A percentile compares a stretch with the other conserved stretches of the same genome.
These are phyloP conservation scores for Thermomucor indicae-seudaticae DNA, from an alignment of 371 early-diverging fungal species.

Conservation along the genomic window DNA sequence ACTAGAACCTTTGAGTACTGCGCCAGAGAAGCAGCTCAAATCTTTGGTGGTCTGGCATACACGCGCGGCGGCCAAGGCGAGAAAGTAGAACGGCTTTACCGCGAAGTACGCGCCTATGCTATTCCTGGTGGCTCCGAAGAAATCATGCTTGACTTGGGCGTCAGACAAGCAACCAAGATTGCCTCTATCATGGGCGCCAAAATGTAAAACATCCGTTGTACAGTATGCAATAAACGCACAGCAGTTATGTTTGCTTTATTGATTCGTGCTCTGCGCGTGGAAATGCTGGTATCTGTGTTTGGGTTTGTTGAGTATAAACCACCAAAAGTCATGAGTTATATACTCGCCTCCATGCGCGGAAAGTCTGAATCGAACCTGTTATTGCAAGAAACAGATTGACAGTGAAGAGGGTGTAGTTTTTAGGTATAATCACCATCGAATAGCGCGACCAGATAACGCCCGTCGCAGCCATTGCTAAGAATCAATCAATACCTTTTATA, in stretches of 20 bases:
- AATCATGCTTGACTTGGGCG: constrained; percentile 70
- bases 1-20: constrained; percentile 87
- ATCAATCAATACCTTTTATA: too few relatives aligned
- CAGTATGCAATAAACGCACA: too few relatives aligned
- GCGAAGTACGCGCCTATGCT: constrained; percentile 85
- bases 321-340: too few relatives aligned
- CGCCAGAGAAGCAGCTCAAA: constrained; percentile 88
- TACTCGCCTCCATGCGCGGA: too few relatives aligned
- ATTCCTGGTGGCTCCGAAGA: constrained; percentile 76
- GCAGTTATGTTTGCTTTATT: too few relatives aligned
- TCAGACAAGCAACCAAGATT: constrained; percentile 63
- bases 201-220: too few relatives aligned
- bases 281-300: too few relatives aligned
- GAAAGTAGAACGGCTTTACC: constrained; percentile 81
- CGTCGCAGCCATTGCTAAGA: constrained; percentile 88
- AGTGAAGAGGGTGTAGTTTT: constrained; percentile 82
- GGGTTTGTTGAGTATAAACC: too few relatives aligned
- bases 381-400: constrained; percentile 93
- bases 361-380: constrained; percentile 86
- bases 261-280: too few relatives aligned
- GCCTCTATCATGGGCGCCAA: constrained; percentile 64
- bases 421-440: constrained; percentile 88
- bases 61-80: constrained; percentile 81
- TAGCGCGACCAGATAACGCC: constrained; percentile 97
- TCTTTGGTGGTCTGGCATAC: constrained; percentile 88